These are phyloP conservation scores for Pichia sp. DNA, from an alignment of 1,139 yeast species.

Conservation along the genomic window DNA sequence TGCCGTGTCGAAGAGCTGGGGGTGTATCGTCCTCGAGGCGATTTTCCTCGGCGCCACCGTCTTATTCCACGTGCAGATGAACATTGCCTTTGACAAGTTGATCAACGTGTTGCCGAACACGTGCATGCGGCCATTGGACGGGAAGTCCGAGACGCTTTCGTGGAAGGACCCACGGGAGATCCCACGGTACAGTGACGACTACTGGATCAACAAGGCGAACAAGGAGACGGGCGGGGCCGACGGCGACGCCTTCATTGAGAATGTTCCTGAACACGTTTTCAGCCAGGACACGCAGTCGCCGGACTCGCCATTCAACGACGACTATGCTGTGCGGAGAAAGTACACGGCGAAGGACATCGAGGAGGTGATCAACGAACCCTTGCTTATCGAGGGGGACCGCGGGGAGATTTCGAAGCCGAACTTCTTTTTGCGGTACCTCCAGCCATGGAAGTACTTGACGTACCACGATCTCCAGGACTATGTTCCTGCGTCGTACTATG, in stretches of 20 bases:
- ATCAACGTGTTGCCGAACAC: slow-evolving; percentile 58
- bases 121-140: slow-evolving; percentile 67
- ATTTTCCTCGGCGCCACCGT: slow-evolving; percentile 38
- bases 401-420: slow-evolving; percentile 17
- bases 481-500: slow-evolving; percentile 34
- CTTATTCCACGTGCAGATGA: slow-evolving; percentile 37
- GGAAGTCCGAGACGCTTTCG: slow-evolving; percentile 60
- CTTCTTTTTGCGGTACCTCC: slow-evolving; percentile 24
- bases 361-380: slow-evolving; percentile 27
- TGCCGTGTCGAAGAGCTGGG: slow-evolving; percentile 49
- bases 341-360: slow-evolving; percentile 14
- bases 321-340: slow-evolving; percentile 8
- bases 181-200: not conserved
- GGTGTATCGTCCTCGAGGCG: slow-evolving; percentile 41
- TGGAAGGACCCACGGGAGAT: slow-evolving; percentile 20
- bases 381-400: slow-evolving; percentile 32
- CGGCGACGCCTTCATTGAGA: not conserved
- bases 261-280: not conserved
- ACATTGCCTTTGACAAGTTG: slow-evolving; percentile 48
- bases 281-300: not conserved
- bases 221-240: not conserved
- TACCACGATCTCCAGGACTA: slow-evolving; percentile 33
- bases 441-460: slow-evolving; percentile 35
- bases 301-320: slow-evolving; percentile 23
- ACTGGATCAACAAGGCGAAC: slow-evolving; percentile 1